Evolutionary conservation across 164 flowering plant genomes (phyloP).

Genomic region (Kalanchoe fedtschenkoi): DNA sequence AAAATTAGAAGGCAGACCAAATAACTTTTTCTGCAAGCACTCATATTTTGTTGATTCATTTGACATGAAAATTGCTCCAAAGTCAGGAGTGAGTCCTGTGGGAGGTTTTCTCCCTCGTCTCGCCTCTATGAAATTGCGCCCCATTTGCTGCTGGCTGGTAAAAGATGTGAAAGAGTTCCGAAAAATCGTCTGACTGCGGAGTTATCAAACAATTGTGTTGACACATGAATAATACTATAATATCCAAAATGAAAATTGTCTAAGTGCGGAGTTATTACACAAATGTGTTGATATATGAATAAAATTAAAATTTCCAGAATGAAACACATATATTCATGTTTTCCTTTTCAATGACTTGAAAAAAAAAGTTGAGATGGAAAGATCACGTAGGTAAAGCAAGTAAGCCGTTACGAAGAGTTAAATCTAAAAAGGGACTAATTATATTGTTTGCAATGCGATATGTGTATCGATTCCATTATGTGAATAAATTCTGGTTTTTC

Average conservation of each 20-base stretch:
- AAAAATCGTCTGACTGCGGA: background rate
- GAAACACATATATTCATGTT: too few species aligned
- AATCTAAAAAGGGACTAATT: too few species aligned
- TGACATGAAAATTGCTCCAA: constrained; percentile 77
- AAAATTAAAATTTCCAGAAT: background rate
- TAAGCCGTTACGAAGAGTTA: too few species aligned
- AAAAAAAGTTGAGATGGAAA: background rate
- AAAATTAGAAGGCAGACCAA: too few species aligned
- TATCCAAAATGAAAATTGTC: background rate
- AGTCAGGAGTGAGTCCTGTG: constrained; percentile 22
- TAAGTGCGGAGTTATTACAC: background rate
- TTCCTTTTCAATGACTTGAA: background rate
- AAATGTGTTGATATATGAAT: background rate
- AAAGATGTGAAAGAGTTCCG: too few species aligned
- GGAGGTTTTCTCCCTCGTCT: background rate
- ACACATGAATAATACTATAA: background rate
- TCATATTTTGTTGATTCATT: constrained; percentile 42
- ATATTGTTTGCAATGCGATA: too few species aligned
- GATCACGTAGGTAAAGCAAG: background rate
- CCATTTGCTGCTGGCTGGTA: background rate
- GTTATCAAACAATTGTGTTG: background rate
- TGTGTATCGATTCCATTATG: too few species aligned
- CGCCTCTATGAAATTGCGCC: background rate
- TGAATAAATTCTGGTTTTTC: too few species aligned
- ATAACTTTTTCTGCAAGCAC: constrained; percentile 33